Evolutionary conservation across 2,329 filamentous ascomycete genomes (phyloP).

Genomic region (Microsporum audouinii): DNA sequence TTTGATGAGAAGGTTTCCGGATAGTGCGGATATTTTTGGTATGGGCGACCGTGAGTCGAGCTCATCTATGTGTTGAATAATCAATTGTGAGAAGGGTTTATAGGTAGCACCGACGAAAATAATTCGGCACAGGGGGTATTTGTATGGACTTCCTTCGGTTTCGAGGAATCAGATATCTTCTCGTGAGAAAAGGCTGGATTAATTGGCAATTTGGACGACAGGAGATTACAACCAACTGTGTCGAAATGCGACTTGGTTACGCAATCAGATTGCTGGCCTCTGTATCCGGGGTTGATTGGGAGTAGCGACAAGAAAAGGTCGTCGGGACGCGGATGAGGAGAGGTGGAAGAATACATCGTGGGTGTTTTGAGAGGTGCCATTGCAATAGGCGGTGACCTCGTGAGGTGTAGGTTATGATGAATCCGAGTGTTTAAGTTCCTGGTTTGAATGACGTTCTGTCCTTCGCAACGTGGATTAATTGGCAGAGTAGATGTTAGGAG

Average conservation of each 20-base stretch:
- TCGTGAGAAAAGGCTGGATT: neutral
- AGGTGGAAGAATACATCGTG: conserved; percentile 11
- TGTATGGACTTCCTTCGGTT: neutral
- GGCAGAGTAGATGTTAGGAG: conserved; percentile 3
- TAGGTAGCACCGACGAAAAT: conserved; percentile 5
- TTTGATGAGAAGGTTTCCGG: neutral
- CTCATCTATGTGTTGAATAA: conserved; percentile 3
- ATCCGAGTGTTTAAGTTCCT: neutral
- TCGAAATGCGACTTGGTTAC: neutral
- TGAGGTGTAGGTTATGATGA: neutral
- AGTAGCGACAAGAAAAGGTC: conserved; percentile 7
- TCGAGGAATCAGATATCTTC: neutral
- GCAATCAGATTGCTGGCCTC: neutral
- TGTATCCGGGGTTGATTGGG: conserved; percentile 8
- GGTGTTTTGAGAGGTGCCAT: conserved; percentile 16
- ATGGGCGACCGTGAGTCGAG: neutral
- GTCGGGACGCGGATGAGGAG: neutral
- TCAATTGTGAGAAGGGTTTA: conserved; percentile 8
- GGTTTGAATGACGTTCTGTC: neutral
- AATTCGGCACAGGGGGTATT: neutral
- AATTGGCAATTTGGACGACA: conserved; percentile 8
- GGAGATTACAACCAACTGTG: neutral
- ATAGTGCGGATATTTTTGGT: neutral
- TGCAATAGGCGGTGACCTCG: neutral
- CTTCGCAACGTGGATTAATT: neutral